A percentile compares a stretch with the other conserved stretches of the same genome.
phyloP scores from a whole-genome alignment of 352 stramenopile species.

The Blastocystis sp. region DNA sequence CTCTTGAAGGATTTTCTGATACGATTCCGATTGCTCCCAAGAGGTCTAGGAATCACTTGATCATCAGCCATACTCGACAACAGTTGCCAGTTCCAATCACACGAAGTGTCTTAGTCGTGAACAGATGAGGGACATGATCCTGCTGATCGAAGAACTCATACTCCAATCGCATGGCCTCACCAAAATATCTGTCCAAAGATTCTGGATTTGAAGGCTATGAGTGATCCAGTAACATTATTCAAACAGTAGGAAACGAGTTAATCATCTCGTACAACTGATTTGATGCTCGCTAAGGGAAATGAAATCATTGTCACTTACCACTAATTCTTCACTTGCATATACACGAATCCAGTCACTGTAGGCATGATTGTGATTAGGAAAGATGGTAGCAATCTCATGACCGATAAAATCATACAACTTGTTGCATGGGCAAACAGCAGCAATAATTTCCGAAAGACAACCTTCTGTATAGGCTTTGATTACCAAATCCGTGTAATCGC shows the following conservation, averaged over 20 bases:
- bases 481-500: conserved; percentile 1
- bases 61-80: too few species aligned
- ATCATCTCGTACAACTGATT: not conserved
- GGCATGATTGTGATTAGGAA: not conserved
- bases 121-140: not conserved
- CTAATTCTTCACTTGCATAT: not conserved
- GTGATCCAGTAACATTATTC: not conserved
- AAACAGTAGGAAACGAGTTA: not conserved
- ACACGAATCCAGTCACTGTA: conserved; percentile 2
- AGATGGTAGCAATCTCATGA: not conserved
- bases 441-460: not conserved
- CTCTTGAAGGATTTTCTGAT: not conserved
- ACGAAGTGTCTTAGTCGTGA: not conserved
- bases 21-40: not conserved
- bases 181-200: not conserved
- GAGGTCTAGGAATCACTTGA: not conserved
- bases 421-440: not conserved
- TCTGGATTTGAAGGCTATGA: not conserved
- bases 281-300: not conserved
- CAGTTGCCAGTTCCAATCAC: too few species aligned
- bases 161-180: not conserved
- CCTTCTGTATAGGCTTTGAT: not conserved
- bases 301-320: not conserved
- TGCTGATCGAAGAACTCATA: conserved; percentile 6
- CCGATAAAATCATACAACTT: not conserved